A percentile compares a stretch with the other conserved stretches of the same genome.
phyloP scores from a whole-genome alignment of 768 basidiomycete genomes.

The Amylocystis lapponica region DNA sequence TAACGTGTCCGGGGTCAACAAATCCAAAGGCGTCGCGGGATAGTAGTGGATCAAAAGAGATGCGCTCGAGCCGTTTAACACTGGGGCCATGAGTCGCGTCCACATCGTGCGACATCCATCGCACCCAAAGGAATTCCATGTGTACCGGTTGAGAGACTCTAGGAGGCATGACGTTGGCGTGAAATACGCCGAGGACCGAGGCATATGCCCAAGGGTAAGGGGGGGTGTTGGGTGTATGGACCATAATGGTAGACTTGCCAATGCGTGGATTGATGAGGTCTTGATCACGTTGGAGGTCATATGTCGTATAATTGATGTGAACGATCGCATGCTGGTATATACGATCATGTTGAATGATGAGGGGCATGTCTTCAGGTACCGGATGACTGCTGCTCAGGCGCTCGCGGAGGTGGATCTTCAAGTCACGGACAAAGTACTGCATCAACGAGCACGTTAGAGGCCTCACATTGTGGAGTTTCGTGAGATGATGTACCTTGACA shows the following conservation, averaged over 20 bases:
- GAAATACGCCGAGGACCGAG: slow-evolving; percentile 18
- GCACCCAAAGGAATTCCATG: slow-evolving; percentile 32
- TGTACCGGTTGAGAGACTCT: slow-evolving; percentile 1
- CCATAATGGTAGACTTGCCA: slow-evolving; percentile 12
- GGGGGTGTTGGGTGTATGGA: slow-evolving; percentile 3
- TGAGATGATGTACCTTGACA: neutral
- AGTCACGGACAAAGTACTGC: slow-evolving; percentile 23
- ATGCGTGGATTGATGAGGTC: slow-evolving; percentile 14
- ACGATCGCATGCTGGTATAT: slow-evolving; percentile 19
- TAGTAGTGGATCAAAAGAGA: neutral
- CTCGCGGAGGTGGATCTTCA: slow-evolving; percentile 25
- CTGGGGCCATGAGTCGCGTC: slow-evolving; percentile 5
- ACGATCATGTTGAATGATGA: slow-evolving; percentile 14
- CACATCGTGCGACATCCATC: slow-evolving; percentile 27
- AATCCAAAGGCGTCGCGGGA: neutral
- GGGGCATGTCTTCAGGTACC: slow-evolving; percentile 5
- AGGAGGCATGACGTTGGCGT: slow-evolving; percentile 12
- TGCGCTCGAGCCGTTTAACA: neutral
- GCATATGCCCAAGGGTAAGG: slow-evolving; percentile 23
- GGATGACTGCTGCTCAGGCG: slow-evolving; percentile 23
- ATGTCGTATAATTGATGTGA: slow-evolving; percentile 27
- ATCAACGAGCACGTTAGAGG: neutral
- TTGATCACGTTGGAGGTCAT: slow-evolving; percentile 19
- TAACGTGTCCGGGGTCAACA: slow-evolving; percentile 35
- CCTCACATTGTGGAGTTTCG: neutral